Conservation (phyloP, 169 alveolate genomes). For the Plasmodium reichenowi region DNA sequence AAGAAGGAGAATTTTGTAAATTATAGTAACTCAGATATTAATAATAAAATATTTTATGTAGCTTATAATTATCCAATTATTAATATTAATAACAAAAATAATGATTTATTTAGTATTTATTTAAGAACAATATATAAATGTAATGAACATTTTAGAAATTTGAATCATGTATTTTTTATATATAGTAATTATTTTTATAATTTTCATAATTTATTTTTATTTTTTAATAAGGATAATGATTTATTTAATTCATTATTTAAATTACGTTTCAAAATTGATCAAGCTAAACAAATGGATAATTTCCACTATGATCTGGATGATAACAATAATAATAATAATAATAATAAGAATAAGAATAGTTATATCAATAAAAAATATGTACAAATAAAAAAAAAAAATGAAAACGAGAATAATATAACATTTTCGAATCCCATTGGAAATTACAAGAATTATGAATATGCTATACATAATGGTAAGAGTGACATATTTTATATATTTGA, state of each 20-base stretch:
- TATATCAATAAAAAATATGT: neutral
- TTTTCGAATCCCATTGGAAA: neutral
- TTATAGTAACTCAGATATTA: conserved; percentile 29
- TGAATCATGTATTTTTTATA: conserved; percentile 32
- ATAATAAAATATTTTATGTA: conserved; percentile 22
- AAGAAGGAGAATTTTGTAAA: conserved; percentile 17
- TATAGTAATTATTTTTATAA: conserved; percentile 59
- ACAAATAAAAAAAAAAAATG: neutral
- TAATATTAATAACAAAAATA: conserved; percentile 26
- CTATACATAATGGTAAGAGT: conserved; percentile 58
- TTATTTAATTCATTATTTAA: conserved; percentile 49
- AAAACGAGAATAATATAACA: neutral
- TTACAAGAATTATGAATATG: conserved; percentile 6
- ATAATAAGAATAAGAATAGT: too few relatives aligned
- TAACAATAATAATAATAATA: neutral
- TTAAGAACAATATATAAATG: conserved; percentile 30
- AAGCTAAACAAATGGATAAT: conserved; percentile 11
- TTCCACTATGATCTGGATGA: neutral
- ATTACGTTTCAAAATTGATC: conserved; percentile 26
- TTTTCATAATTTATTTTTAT: conserved; percentile 46
- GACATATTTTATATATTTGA: conserved; percentile 48
- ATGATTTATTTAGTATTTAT: conserved; percentile 23
- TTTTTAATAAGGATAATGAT: conserved; percentile 35
- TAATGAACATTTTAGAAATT: conserved; percentile 43
- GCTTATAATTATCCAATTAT: conserved; percentile 50